Evolutionary conservation across 306 rosid species (phyloP).

Genomic region (Pyrus betulifolia): DNA sequence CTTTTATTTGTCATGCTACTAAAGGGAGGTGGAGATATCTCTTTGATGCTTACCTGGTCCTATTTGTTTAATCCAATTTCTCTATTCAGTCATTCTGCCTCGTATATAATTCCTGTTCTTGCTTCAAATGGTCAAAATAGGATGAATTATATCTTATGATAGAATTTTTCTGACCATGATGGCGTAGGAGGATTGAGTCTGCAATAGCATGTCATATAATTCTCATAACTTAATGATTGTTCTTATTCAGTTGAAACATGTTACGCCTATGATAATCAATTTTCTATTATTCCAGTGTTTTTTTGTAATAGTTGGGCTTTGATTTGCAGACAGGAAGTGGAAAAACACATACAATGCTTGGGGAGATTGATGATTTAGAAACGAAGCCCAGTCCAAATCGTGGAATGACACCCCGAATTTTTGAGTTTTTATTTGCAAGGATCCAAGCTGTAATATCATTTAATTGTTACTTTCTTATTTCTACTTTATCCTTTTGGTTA

Average conservation of each 20-base stretch:
- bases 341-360: constrained; percentile 96
- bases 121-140: background rate
- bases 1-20: background rate
- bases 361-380: constrained; percentile 85
- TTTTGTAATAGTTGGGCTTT: constrained; percentile 17
- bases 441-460: constrained; percentile 73
- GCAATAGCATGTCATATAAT: background rate
- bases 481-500: constrained; percentile 6
- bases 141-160: background rate
- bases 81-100: background rate
- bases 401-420: constrained; percentile 94
- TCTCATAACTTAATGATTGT: background rate
- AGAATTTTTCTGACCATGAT: background rate
- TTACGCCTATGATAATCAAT: background rate
- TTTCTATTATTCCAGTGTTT: background rate
- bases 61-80: background rate
- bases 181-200: background rate
- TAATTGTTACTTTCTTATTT: background rate
- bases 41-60: background rate
- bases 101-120: background rate
- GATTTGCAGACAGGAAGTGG: constrained; percentile 95
- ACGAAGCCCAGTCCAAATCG: constrained; percentile 80
- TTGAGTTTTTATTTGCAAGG: constrained; percentile 95
- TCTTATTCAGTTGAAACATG: background rate
- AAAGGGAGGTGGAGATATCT: background rate